Base-by-base conservation (phyloP, 2,329 filamentous ascomycete genomes). In the Penicillium sp. region DNA sequence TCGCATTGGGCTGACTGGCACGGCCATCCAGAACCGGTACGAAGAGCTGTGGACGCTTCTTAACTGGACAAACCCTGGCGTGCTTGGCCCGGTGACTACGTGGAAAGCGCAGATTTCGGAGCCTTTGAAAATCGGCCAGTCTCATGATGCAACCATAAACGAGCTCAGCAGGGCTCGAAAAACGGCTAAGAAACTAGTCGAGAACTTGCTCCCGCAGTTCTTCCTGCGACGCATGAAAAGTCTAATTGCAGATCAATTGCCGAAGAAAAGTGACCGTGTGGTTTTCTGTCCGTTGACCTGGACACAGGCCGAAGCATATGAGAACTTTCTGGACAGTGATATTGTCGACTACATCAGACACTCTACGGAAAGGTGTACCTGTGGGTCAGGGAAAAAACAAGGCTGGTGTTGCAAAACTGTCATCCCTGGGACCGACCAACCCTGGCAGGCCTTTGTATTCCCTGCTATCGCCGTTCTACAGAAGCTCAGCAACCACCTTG, bases 21-120 rank as follows among this genome's bases (percentile, higher is more conserved):
- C 93, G 0, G 92, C 92, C 0, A 96, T 98, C 39, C 93, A 98
- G 66, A 98, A 98, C 69, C 93, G 89, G 58, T 98, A 98, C 66
- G 89, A 96, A 65, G 93, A 98, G 68, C 78, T 98, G 0, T 98
- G 92, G 92, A 95, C 90, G 0, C 76, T 98, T 0, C 76, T 98
- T 2, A 95, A 98, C 66, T 98, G 93, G 93, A 91, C 90, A 0
- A 93, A 95, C 59, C 93, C 93, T 0, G 92, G 90, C 0, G 72
- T 70, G 33, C 79, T 87, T 55, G 83, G 84, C 0, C 81, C 83
- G 0, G 71, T 87, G 8, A 74, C 80, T 4, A 87, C 88, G 37
- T 98, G 93, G 93, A 86, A 83, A 61, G 77, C 80, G 18, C 83
- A 81, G 32, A 89, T 98, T 50, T 84, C 85, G 46, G 81, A 84